Evolutionary conservation across 805 yeast species (phyloP), one percentile per base, ranked within the genome.

Genomic region (Lipomyces mesembrius): DNA sequence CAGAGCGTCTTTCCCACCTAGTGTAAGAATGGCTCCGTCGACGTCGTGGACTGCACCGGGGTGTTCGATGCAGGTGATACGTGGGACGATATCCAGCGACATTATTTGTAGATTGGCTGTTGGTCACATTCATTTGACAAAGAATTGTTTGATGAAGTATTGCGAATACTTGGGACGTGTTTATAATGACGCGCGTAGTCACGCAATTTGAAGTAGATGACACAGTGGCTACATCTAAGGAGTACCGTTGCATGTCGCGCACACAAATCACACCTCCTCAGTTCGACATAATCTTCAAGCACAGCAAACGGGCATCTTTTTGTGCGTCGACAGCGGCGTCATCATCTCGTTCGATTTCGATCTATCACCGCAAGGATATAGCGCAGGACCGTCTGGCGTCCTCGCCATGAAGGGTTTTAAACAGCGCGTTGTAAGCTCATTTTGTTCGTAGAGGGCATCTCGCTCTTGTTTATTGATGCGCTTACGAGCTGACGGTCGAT

Each of bases 351-450:
- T 43, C 49, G 49, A 43, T 7, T 17, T 43, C 49, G 49, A 43
- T 43, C 49, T 7, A 17, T 17, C 5, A 43, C 20, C 11, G 49
- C 49, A 17, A 43, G 49, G 22, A 17, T 17, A 43, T 29, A 52
- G 55, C 34, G 29, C 55, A 52, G 32, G 63, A 25, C 62, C 56
- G 27, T 22, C 29, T 27, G 60, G 60, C 29, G 61, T 51, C 17
- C 53, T 51, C 43, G 62, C 60, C 59, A 74, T 74, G 75, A 74
- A 72, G 66, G 75, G 75, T 61, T 73, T 74, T 65, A 74, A 73
- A 57, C 75, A 74, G 69, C 75, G 75, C 39, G 73, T 74, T 69
- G 74, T 71, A 53, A 27, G 71, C 11, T 34, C 27, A 8, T 6
- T n/a, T 52, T 25, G 12, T 52, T 52, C 32, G 25, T 27, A 17